Conservation (phyloP, 192 early-diverging fungal genomes). For the Paraglomus brasilianum region DNA sequence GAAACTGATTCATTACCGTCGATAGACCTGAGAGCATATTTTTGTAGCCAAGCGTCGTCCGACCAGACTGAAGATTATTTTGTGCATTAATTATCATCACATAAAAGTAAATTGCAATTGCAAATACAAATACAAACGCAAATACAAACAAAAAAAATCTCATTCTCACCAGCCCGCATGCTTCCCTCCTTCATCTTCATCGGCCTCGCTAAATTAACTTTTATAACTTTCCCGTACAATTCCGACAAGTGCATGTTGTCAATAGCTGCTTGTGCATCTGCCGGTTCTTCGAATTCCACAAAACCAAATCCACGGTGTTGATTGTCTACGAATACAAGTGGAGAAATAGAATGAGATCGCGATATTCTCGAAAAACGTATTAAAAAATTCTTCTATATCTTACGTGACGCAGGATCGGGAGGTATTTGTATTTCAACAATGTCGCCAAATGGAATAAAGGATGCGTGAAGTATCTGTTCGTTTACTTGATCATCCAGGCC, state of each 20-base stretch:
- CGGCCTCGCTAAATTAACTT: constrained; percentile 82
- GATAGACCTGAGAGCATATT: constrained; percentile 36
- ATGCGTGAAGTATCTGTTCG: constrained; percentile 74
- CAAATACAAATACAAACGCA: too few species aligned
- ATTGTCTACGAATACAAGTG: constrained; percentile 43
- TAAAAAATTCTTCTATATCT: constrained; percentile 6
- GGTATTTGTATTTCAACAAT: constrained; percentile 87
- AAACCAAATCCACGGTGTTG: constrained; percentile 94
- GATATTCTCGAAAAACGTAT: neutral
- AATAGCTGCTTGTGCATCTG: constrained; percentile 84
- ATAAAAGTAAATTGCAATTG: too few species aligned
- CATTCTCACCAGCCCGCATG: constrained; percentile 38
- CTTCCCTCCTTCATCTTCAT: constrained; percentile 43
- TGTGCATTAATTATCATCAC: too few species aligned
- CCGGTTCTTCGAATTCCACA: constrained; percentile 84
- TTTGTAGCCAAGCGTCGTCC: constrained; percentile 46
- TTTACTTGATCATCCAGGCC: constrained; percentile 82
- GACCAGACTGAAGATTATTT: constrained; percentile 39
- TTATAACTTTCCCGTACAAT: constrained; percentile 85
- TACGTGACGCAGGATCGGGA: constrained; percentile 75
- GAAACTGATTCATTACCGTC: constrained; percentile 13
- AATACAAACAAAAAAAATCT: neutral
- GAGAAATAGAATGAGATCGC: neutral
- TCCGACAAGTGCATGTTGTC: constrained; percentile 94
- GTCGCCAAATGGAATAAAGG: constrained; percentile 97